Evolutionary conservation across 2,329 filamentous ascomycete species (phyloP).

Genomic region (Drechmeria coniospora): DNA sequence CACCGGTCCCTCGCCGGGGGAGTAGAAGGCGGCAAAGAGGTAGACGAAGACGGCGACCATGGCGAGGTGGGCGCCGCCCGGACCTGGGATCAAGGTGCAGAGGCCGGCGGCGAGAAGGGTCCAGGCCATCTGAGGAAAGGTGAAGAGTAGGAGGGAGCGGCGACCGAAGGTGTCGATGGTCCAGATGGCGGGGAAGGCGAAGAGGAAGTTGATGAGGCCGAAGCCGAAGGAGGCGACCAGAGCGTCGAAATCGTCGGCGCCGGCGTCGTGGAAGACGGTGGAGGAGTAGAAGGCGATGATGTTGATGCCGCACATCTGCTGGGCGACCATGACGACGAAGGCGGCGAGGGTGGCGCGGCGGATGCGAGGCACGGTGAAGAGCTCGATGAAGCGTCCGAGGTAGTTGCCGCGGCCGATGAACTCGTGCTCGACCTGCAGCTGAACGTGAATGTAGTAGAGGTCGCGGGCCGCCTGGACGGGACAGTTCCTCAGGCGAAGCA

Average conservation of each 20-base stretch:
- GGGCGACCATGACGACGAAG: constrained; percentile 65
- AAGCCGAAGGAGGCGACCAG: constrained; percentile 44
- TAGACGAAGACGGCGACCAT: constrained; percentile 42
- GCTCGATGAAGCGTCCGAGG: constrained; percentile 43
- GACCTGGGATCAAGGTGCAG: constrained; percentile 33
- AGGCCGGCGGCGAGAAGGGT: constrained; percentile 25
- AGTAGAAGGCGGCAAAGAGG: constrained; percentile 36
- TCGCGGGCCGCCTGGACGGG: constrained; percentile 44
- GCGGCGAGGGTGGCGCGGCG: constrained; percentile 62
- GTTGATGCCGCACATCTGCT: constrained; percentile 57
- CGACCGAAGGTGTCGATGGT: constrained; percentile 44
- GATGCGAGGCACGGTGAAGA: constrained; percentile 54
- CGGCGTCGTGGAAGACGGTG: constrained; percentile 43
- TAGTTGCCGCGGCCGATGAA: constrained; percentile 38
- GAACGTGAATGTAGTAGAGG: constrained; percentile 48
- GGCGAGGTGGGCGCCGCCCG: constrained; percentile 19
- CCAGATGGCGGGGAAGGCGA: constrained; percentile 42
- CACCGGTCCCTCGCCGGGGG: constrained; percentile 45
- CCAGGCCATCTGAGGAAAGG: constrained; percentile 27
- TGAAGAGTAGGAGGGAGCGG: constrained; percentile 29
- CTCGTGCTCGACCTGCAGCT: constrained; percentile 44
- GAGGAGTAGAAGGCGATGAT: constrained; percentile 66
- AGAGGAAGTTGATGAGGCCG: constrained; percentile 41
- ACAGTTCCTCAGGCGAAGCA: constrained; percentile 35
- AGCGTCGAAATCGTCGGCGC: constrained; percentile 37